These are phyloP conservation scores for Volvox africanus DNA, from an alignment of 139 green algal species.

Conservation along the genomic window DNA sequence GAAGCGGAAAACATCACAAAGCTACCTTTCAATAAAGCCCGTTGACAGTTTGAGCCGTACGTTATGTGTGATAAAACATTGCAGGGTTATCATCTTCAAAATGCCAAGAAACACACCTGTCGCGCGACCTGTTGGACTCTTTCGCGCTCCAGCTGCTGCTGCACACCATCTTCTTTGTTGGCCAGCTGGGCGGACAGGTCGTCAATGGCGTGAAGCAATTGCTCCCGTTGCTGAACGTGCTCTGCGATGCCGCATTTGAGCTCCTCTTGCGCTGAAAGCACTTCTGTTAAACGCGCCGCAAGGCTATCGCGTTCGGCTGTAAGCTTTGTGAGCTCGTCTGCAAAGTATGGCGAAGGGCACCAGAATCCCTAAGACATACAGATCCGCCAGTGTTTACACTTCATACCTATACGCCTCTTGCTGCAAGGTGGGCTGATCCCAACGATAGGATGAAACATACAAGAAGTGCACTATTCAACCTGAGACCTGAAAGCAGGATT, in stretches of 20 bases:
- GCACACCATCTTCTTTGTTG: neutral
- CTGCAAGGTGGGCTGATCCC: no score
- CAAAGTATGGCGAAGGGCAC: neutral
- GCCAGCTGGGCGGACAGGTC: constrained; percentile 27
- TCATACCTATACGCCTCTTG: no score
- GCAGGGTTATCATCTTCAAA: no score
- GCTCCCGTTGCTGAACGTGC: neutral
- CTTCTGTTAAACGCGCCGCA: neutral
- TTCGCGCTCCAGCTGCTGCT: neutral
- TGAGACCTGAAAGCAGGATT: no score
- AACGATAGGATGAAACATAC: no score
- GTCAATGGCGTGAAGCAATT: neutral
- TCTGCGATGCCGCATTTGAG: neutral
- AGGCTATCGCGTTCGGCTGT: neutral
- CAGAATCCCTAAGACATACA: neutral
- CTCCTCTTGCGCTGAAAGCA: neutral
- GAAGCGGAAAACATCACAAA: no score
- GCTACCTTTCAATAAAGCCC: no score
- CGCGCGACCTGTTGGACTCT: neutral
- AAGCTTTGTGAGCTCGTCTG: neutral
- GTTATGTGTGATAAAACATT: no score
- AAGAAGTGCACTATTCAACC: no score
- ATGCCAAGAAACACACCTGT: neutral
- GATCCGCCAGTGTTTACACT: neutral
- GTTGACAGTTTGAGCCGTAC: no score